Percentiles rank a stretch among this genome's conserved stretches.
phyloP scores from a whole-genome alignment of 1,139 yeast species.

The Arxiozyma telluris region DNA sequence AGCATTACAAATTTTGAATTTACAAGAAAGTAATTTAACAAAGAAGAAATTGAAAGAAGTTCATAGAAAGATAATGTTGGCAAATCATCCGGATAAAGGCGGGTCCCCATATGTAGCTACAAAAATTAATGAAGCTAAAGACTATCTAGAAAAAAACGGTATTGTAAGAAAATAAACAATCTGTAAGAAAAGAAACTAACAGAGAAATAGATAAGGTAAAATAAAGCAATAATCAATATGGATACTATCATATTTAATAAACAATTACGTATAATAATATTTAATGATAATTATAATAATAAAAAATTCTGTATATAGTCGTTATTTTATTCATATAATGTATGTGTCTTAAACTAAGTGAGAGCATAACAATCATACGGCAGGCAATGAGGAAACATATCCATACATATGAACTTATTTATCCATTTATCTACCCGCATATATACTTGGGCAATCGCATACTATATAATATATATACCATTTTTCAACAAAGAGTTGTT shows the following conservation, averaged over 20 bases:
- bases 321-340: too few relatives aligned
- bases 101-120: slow-evolving; percentile 94
- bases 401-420: too few relatives aligned
- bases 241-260: neutral
- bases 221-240: neutral
- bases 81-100: slow-evolving; percentile 97
- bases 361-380: too few relatives aligned
- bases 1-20: slow-evolving; percentile 78
- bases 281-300: too few relatives aligned
- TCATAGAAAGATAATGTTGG: slow-evolving; percentile 85
- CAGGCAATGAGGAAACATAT: neutral
- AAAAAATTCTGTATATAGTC: neutral
- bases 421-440: too few relatives aligned
- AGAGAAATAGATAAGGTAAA: slow-evolving; percentile 2
- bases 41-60: slow-evolving; percentile 80
- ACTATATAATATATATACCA: slow-evolving; percentile 21
- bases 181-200: neutral
- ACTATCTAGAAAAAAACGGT: slow-evolving; percentile 69
- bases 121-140: slow-evolving; percentile 95
- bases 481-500: slow-evolving; percentile 13
- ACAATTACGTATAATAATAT: neutral
- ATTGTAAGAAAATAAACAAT: slow-evolving; percentile 4
- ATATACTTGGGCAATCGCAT: neutral
- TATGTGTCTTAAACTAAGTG: neutral
- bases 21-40: slow-evolving; percentile 69